A percentile compares a stretch with the other conserved stretches of the same genome.
Conservation (phyloP, 2,329 filamentous ascomycete species). For the Fusarium hainanense region DNA sequence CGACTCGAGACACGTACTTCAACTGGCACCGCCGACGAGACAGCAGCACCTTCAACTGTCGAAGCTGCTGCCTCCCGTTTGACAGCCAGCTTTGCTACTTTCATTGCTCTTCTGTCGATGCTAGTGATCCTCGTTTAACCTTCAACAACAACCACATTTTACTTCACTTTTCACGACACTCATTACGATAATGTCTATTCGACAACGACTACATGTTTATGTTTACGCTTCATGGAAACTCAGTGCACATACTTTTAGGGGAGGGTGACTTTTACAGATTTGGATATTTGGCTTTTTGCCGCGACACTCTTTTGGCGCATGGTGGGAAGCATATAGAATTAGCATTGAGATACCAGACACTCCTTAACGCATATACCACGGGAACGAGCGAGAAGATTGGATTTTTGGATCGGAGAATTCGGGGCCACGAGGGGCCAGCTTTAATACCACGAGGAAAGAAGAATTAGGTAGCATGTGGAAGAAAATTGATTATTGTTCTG, state of each 20-base stretch:
- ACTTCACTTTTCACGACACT: slow-evolving; percentile 40
- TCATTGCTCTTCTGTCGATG: slow-evolving; percentile 38
- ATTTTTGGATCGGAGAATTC: not conserved
- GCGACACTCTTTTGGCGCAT: slow-evolving; percentile 44
- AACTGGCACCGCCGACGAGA: slow-evolving; percentile 7
- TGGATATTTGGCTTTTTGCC: slow-evolving; percentile 27
- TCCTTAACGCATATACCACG: slow-evolving; percentile 35
- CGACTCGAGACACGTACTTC: slow-evolving; percentile 40
- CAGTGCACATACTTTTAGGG: slow-evolving; percentile 23
- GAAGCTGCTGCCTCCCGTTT: slow-evolving; percentile 38
- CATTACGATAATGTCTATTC: slow-evolving; percentile 40
- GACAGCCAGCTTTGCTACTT: slow-evolving; percentile 27
- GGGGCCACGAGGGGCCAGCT: not conserved
- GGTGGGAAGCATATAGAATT: slow-evolving; percentile 31
- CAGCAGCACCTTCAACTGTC: slow-evolving; percentile 30
- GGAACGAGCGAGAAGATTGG: slow-evolving; percentile 1
- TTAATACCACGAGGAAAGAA: slow-evolving; percentile 18
- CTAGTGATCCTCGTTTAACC: slow-evolving; percentile 39
- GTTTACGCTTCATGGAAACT: slow-evolving; percentile 35
- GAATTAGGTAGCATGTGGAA: slow-evolving; percentile 1
- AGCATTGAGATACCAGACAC: slow-evolving; percentile 43
- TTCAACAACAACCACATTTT: slow-evolving; percentile 19
- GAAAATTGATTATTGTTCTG: slow-evolving; percentile 23
- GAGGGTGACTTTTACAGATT: slow-evolving; percentile 4
- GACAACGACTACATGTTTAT: slow-evolving; percentile 32